Evolutionary conservation across 345 rosid genomes (phyloP).

Genomic region (Eucalyptus lansdowneana): DNA sequence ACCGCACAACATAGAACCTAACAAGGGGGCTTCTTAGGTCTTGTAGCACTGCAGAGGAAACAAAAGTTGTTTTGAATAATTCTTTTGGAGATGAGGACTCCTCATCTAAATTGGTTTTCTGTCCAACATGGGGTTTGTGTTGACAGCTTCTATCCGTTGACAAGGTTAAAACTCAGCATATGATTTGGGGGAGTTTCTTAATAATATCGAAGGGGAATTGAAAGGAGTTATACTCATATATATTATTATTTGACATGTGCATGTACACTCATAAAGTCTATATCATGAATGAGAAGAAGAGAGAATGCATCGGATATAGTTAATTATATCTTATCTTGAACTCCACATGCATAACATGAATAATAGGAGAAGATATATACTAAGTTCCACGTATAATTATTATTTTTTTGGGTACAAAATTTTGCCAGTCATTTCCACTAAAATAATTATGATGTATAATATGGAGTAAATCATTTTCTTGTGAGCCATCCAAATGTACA

Average conservation of each 20-base stretch:
- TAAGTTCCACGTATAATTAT: background rate
- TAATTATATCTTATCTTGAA: background rate
- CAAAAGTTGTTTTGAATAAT: background rate
- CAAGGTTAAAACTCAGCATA: background rate
- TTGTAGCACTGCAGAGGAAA: background rate
- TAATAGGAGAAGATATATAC: background rate
- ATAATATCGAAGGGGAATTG: background rate
- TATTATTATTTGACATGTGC: background rate
- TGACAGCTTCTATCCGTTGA: background rate
- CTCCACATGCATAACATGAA: background rate
- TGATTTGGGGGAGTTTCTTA: background rate
- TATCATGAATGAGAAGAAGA: background rate
- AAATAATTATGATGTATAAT: background rate
- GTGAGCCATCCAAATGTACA: background rate
- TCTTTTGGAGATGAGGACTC: background rate
- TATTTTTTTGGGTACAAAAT: background rate
- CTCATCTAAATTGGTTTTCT: background rate
- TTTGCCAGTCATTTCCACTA: background rate
- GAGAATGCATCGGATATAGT: background rate
- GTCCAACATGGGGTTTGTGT: background rate
- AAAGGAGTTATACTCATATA: too few relatives aligned
- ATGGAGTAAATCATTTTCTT: background rate
- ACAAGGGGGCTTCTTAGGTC: background rate
- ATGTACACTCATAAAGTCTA: rapidly evolving
- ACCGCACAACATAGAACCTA: background rate